Conservation (phyloP, 208 protist genomes). For the Angomonas desouzai region DNA sequence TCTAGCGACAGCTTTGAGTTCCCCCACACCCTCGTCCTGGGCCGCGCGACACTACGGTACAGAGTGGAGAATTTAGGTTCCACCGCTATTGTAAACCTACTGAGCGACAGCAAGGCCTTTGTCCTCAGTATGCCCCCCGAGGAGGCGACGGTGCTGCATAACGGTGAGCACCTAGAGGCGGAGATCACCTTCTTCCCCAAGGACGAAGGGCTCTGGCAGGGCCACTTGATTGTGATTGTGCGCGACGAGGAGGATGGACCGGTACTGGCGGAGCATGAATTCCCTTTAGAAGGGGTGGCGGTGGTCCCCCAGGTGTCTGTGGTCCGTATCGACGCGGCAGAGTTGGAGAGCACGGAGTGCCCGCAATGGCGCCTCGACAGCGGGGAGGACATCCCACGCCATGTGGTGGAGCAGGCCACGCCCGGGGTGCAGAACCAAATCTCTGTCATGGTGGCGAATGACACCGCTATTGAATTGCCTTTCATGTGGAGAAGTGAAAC, state of each 20-base stretch:
- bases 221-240: constrained; percentile 43
- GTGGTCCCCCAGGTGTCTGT: constrained; percentile 69
- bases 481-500: constrained; percentile 52
- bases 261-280: constrained; percentile 50
- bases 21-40: constrained; percentile 59
- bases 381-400: constrained; percentile 29
- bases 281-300: constrained; percentile 46
- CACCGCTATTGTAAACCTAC: constrained; percentile 46
- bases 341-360: constrained; percentile 26
- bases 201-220: constrained; percentile 43
- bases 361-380: constrained; percentile 32
- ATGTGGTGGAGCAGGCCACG: constrained; percentile 55
- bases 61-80: constrained; percentile 79
- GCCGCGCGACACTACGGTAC: constrained; percentile 29
- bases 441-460: constrained; percentile 56
- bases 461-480: constrained; percentile 47
- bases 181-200: constrained; percentile 60
- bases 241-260: constrained; percentile 28
- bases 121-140: constrained; percentile 24
- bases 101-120: constrained; percentile 57
- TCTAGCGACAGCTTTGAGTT: constrained; percentile 20
- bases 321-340: constrained; percentile 38
- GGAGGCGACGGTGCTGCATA: constrained; percentile 25
- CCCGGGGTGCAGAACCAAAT: constrained; percentile 47
- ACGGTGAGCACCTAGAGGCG: constrained; percentile 34